Conservation (phyloP, 1,139 yeast species). For the Pichia sp. region DNA sequence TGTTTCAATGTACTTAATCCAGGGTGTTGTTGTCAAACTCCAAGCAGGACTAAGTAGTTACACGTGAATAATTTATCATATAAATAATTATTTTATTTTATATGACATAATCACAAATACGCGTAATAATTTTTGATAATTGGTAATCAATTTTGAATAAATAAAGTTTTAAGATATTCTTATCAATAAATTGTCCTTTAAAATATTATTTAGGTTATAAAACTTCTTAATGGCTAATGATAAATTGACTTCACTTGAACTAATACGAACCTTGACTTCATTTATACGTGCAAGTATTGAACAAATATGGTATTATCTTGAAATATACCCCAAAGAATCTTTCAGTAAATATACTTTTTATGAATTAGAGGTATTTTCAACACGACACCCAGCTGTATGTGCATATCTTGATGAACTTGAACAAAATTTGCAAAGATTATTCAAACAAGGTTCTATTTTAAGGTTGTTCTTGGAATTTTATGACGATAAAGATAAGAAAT, state of each 20-base stretch:
- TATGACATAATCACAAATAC: too few relatives aligned
- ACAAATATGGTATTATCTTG: conserved; percentile 41
- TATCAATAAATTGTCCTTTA: too few relatives aligned
- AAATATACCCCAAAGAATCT: conserved; percentile 38
- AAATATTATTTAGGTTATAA: too few relatives aligned
- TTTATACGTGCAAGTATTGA: conserved; percentile 27
- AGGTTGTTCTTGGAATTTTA: conserved; percentile 23
- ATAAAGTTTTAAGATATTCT: too few relatives aligned
- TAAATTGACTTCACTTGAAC: conserved; percentile 2
- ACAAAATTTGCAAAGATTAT: conserved; percentile 11
- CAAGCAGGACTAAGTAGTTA: too few relatives aligned
- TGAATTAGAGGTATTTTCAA: conserved; percentile 35
- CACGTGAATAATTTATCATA: too few relatives aligned
- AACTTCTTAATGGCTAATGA: not conserved
- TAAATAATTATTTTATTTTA: too few relatives aligned
- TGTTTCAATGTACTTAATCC: too few relatives aligned
- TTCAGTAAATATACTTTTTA: conserved; percentile 37
- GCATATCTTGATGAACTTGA: conserved; percentile 33
- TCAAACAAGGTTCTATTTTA: conserved; percentile 20
- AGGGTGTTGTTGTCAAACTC: too few relatives aligned
- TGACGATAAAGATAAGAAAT: conserved; percentile 8
- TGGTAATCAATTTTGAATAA: too few relatives aligned
- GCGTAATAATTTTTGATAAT: too few relatives aligned
- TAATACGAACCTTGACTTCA: not conserved
- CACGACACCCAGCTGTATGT: conserved; percentile 40